Evolutionary conservation across 441 rosid genomes (phyloP).

Genomic region (Pelargonium myrrhifolium): DNA sequence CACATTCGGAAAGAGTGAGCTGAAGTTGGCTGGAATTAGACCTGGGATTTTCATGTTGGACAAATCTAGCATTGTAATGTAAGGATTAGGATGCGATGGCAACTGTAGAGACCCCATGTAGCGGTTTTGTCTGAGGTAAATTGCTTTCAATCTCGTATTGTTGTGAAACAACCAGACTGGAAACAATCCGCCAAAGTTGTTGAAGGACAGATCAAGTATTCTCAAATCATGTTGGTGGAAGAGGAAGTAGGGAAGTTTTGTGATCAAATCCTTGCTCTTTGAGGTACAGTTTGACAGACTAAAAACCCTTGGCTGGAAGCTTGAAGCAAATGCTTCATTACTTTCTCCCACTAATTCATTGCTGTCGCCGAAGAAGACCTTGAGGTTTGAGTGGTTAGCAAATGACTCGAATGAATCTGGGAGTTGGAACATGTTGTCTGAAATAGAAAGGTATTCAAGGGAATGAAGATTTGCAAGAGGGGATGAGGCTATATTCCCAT

Average conservation of each 20-base stretch:
- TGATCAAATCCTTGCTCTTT: neutral
- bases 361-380: neutral
- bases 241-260: constrained; percentile 22
- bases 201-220: constrained; percentile 1
- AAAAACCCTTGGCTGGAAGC: constrained; percentile 9
- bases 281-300: neutral
- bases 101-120: constrained; percentile 16
- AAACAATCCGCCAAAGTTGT: constrained; percentile 13
- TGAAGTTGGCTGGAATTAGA: constrained; percentile 8
- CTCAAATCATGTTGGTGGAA: constrained; percentile 17
- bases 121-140: constrained; percentile 11
- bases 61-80: neutral
- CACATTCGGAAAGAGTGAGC: constrained; percentile 8
- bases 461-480: constrained; percentile 15
- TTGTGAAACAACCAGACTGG: constrained; percentile 31
- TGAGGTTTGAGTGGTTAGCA: constrained; percentile 27
- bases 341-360: constrained; percentile 5
- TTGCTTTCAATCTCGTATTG: neutral
- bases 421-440: constrained; percentile 14
- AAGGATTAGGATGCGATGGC: constrained; percentile 8
- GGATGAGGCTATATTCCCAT: constrained; percentile 11
- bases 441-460: neutral
- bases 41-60: constrained; percentile 16
- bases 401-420: constrained; percentile 19
- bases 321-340: neutral